Evolutionary conservation across 371 early-diverging fungal genomes (phyloP).

Genomic region (Lichtheimia corymbifera): DNA sequence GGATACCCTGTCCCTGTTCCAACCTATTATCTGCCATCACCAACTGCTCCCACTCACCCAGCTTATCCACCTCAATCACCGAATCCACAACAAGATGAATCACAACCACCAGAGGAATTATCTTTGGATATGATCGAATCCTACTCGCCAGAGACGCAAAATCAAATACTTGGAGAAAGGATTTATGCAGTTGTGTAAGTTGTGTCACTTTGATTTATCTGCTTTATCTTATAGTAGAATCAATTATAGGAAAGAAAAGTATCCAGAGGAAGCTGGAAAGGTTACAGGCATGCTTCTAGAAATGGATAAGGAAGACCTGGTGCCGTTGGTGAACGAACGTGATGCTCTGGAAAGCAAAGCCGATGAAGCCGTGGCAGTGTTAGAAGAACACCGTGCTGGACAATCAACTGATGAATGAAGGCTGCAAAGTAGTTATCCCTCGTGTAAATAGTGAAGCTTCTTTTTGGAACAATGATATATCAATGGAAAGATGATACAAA

Average conservation of each 20-base stretch:
- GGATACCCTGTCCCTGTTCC: slow-evolving; percentile 13
- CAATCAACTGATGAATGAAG: slow-evolving; percentile 1
- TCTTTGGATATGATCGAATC: slow-evolving; percentile 76
- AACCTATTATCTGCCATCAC: slow-evolving; percentile 5
- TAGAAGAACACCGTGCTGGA: slow-evolving; percentile 23
- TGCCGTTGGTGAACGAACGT: slow-evolving; percentile 80
- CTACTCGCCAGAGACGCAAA: slow-evolving; percentile 80
- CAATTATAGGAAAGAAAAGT: slow-evolving; percentile 34
- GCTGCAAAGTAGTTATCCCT: no score
- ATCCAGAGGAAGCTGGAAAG: slow-evolving; percentile 86
- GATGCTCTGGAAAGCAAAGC: slow-evolving; percentile 57
- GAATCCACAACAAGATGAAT: not conserved
- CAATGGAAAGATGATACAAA: no score
- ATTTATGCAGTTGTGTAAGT: slow-evolving; percentile 79
- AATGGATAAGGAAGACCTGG: slow-evolving; percentile 89
- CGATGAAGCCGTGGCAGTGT: slow-evolving; percentile 28
- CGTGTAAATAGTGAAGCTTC: no score
- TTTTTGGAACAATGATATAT: no score
- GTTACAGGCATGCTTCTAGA: slow-evolving; percentile 98
- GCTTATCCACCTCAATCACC: slow-evolving; percentile 1
- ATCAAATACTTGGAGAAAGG: slow-evolving; percentile 92
- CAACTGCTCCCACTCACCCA: not conserved
- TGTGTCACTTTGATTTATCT: not conserved
- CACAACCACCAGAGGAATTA: slow-evolving; percentile 26
- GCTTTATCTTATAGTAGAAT: not conserved